A percentile compares a stretch with the other conserved stretches of the same genome.
phyloP scores from a whole-genome alignment of 345 rosid species.

The Dipteronia dyeriana region DNA sequence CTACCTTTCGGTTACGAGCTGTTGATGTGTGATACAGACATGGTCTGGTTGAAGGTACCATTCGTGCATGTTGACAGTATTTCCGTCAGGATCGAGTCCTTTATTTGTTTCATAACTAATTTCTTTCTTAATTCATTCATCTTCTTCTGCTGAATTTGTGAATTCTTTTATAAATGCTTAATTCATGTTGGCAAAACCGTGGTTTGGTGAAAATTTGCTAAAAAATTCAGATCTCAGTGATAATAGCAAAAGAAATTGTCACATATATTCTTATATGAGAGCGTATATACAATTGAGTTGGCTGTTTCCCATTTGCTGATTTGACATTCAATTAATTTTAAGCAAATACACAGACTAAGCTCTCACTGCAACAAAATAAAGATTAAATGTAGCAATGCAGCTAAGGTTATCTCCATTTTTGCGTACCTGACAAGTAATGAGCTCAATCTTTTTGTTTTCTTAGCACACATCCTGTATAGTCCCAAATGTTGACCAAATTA shows the following conservation, averaged over 20 bases:
- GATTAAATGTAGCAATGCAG: neutral
- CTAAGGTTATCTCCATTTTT: neutral
- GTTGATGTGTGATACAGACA: conserved; percentile 96
- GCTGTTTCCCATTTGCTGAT: neutral
- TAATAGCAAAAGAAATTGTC: neutral
- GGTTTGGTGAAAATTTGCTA: neutral
- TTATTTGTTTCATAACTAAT: neutral
- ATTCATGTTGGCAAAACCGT: neutral
- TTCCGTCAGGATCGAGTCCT: neutral
- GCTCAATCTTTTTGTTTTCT: neutral
- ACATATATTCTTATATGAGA: neutral
- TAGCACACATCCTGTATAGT: neutral
- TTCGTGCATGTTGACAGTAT: neutral
- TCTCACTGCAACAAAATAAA: neutral
- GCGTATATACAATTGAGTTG: neutral
- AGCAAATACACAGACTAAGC: neutral
- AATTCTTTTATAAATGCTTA: neutral
- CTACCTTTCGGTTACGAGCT: conserved; percentile 88
- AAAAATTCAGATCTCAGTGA: neutral
- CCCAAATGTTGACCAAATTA: neutral
- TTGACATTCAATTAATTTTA: neutral
- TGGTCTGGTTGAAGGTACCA: conserved; percentile 96
- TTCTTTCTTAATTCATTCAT: neutral
- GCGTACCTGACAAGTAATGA: neutral
- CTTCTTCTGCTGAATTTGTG: neutral